Base-by-base conservation (phyloP, 2,329 filamentous ascomycete species). In the Coleophoma crateriformis region DNA sequence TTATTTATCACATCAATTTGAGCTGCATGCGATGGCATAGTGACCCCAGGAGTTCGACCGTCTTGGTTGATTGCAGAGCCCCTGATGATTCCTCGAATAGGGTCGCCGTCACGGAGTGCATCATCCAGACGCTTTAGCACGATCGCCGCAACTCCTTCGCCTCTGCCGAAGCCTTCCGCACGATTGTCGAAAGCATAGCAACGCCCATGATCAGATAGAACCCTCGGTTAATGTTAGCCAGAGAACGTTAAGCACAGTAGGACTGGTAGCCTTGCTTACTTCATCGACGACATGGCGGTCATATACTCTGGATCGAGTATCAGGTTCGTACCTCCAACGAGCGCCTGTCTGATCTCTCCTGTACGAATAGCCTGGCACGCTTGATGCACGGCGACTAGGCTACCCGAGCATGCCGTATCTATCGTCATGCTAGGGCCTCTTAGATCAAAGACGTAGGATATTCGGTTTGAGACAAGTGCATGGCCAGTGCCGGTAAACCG, bases 141-240 rank as follows among this genome's bases (percentile, higher is more conserved):
- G 2, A 85, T 64, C 12, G 78, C 71, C 0, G 73, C 79, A 19
- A 78, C 69, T 0, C 81, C 83, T 57, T 86, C 82, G 2, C 81
- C 82, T 33, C 81, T 71, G 0, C 76, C 80, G 55, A 85, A 86
- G 1, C 83, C 83, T 49, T 81, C 76, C 6, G 49, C 82, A 2
- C 73, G 69, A 15, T 69, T 58, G 52, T 84, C 81, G 54, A 81
- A 83, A 3, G 74, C 75, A 52, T 73, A 78, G 40, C 44, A 46
- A 14, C 34, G 33, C 14, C 44, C 44, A 37, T 46, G 74, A 77
- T 33, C 45, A 37, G 46, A 47, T 19, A 49, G 4, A 10, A 32
- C 19, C 12, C 40, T 43, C n/a, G 34, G 34, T 34, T 34, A 35
- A 5, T 6, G 13, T 39, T 39, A 39, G 37, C 37, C n/a, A 4